Evolutionary conservation across 2,329 filamentous ascomycete genomes (phyloP).

Genomic region (Aspergillus viridinutans): DNA sequence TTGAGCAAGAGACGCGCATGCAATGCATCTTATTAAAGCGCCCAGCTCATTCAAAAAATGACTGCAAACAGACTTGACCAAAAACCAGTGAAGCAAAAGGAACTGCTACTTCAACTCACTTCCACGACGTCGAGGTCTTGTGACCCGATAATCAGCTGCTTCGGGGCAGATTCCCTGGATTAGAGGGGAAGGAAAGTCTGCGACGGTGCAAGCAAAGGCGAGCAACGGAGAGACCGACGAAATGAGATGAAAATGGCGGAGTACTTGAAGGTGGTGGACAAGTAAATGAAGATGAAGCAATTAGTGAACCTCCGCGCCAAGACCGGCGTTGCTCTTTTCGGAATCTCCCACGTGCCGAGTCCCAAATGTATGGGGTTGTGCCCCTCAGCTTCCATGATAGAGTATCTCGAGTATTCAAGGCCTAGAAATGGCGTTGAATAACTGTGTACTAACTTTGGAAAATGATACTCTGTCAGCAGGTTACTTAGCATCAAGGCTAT

Average conservation of each 20-base stretch:
- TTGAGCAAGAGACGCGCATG: background rate
- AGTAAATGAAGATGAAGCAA: background rate
- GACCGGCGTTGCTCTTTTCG: constrained; percentile 1
- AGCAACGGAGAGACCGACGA: background rate
- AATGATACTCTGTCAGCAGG: background rate
- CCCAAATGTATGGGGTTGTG: background rate
- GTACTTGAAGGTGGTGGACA: background rate
- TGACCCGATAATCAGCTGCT: background rate
- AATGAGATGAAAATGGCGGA: background rate
- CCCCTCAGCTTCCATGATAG: background rate
- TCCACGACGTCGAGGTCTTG: background rate
- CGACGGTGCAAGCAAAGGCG: background rate
- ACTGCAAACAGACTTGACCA: background rate
- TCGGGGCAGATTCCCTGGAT: background rate
- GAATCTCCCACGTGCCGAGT: background rate
- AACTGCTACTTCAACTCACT: background rate
- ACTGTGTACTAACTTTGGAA: background rate
- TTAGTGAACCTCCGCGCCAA: constrained; percentile 1
- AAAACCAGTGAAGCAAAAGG: background rate
- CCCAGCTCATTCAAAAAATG: background rate
- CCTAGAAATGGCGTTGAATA: too few relatives aligned
- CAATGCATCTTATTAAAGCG: background rate
- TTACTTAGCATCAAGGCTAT: background rate
- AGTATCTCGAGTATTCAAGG: too few relatives aligned
- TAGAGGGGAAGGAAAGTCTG: background rate